Percentiles rank a stretch among this genome's conserved stretches.
phyloP scores from a whole-genome alignment of 129 eudicot genomes.

The Silybum marianum region DNA sequence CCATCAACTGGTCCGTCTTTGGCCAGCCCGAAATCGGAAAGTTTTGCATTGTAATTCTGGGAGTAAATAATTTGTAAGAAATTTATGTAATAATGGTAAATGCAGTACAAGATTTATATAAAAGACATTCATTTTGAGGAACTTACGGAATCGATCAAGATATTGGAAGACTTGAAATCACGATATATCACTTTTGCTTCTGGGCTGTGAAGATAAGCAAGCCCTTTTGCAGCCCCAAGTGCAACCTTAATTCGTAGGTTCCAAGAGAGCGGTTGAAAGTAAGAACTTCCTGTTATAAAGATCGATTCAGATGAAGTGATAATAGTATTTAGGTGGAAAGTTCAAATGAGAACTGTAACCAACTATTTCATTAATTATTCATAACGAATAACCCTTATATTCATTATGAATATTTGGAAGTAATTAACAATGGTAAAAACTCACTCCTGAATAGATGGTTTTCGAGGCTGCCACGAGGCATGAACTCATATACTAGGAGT shows the following conservation, averaged over 20 bases:
- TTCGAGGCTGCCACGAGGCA: constrained; percentile 85
- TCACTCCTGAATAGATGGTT: constrained; percentile 77
- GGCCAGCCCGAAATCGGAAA: constrained; percentile 93
- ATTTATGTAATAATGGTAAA: neutral
- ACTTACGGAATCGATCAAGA: constrained; percentile 71
- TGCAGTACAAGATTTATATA: neutral
- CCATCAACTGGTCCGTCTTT: constrained; percentile 87
- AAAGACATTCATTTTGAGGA: neutral
- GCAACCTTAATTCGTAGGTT: constrained; percentile 58
- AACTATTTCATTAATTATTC: neutral
- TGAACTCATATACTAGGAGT: constrained; percentile 70
- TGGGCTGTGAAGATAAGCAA: constrained; percentile 67
- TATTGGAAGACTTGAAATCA: constrained; percentile 70
- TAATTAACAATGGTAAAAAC: constrained; percentile 28
- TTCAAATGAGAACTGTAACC: neutral
- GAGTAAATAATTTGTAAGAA: constrained; percentile 19
- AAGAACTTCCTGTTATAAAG: constrained; percentile 51
- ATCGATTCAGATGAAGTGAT: neutral
- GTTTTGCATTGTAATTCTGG: constrained; percentile 84
- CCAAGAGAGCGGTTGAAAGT: constrained; percentile 72
- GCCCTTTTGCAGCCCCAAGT: constrained; percentile 80
- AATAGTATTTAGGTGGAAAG: neutral
- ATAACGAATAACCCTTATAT: neutral
- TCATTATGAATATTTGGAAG: neutral
- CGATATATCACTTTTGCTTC: constrained; percentile 75